phyloP scores from a whole-genome alignment of 441 rosid species.

The Adansonia rubrostipa region DNA sequence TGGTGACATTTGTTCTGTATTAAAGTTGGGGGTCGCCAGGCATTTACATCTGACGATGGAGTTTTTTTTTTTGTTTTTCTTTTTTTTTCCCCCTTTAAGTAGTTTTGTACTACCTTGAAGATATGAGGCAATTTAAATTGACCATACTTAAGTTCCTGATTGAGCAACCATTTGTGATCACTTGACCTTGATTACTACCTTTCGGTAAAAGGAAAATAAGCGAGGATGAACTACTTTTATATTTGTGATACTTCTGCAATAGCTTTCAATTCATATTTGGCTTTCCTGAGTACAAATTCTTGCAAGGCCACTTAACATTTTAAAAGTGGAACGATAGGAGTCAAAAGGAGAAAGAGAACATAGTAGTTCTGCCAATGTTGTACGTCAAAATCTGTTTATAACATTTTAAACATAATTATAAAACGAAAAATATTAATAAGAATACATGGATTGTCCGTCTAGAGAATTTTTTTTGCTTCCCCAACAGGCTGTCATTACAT shows the following conservation, averaged over 20 bases:
- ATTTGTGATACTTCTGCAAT: background rate
- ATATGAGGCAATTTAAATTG: background rate
- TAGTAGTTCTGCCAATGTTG: background rate
- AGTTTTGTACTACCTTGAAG: background rate
- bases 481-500: too few species aligned
- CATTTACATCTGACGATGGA: background rate
- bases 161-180: too few species aligned
- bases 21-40: too few species aligned
- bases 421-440: too few species aligned
- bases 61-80: too few species aligned
- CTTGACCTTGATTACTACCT: too few species aligned
- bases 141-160: background rate
- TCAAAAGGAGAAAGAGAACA: background rate
- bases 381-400: too few species aligned
- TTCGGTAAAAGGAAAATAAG: background rate
- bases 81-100: too few species aligned
- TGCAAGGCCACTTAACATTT: background rate
- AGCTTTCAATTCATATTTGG: background rate
- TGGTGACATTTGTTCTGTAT: background rate
- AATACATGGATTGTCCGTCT: too few species aligned
- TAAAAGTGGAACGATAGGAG: background rate
- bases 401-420: too few species aligned
- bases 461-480: too few species aligned
- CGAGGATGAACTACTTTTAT: background rate
- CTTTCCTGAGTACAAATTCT: background rate